Evolutionary conservation across 495 filamentous ascomycete genomes (phyloP).

Genomic region (Paragyromitra xinjiangensis): DNA sequence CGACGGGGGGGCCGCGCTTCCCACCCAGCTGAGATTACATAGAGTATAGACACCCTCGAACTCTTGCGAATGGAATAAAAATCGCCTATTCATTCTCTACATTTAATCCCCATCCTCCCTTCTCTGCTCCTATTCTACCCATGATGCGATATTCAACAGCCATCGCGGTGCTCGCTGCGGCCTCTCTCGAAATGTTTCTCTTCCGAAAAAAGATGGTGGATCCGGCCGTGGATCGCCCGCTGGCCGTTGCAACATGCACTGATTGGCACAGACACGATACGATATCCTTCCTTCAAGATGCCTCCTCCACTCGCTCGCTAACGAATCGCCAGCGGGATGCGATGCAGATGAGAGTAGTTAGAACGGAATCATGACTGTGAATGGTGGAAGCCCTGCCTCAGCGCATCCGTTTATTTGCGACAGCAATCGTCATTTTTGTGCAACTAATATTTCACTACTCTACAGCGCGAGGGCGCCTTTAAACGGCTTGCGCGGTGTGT

Average conservation of each 20-base stretch:
- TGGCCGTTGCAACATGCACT: constrained; percentile 52
- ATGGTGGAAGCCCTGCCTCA: constrained; percentile 37
- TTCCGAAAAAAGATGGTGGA: constrained; percentile 49
- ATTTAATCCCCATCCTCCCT: constrained; percentile 15
- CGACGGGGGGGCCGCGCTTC: constrained; percentile 47
- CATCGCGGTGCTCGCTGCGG: not conserved
- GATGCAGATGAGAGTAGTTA: constrained; percentile 47
- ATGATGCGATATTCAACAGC: constrained; percentile 22
- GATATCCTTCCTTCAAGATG: constrained; percentile 53
- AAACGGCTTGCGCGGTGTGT: constrained; percentile 1
- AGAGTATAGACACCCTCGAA: constrained; percentile 36
- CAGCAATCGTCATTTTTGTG: constrained; percentile 19
- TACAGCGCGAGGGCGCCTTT: not conserved
- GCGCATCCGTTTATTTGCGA: constrained; percentile 27
- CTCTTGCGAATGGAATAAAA: constrained; percentile 1
- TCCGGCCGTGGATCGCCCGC: constrained; percentile 51
- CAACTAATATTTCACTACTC: constrained; percentile 17
- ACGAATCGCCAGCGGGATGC: constrained; percentile 53
- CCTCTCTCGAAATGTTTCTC: constrained; percentile 9
- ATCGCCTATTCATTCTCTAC: not conserved
- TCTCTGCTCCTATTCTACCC: not conserved
- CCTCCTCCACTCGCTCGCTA: constrained; percentile 50
- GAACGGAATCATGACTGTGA: constrained; percentile 24
- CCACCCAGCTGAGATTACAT: constrained; percentile 41
- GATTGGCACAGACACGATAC: constrained; percentile 54